These are phyloP conservation scores for Jatropha multifida DNA, from an alignment of 441 rosid species.

Conservation along the genomic window DNA sequence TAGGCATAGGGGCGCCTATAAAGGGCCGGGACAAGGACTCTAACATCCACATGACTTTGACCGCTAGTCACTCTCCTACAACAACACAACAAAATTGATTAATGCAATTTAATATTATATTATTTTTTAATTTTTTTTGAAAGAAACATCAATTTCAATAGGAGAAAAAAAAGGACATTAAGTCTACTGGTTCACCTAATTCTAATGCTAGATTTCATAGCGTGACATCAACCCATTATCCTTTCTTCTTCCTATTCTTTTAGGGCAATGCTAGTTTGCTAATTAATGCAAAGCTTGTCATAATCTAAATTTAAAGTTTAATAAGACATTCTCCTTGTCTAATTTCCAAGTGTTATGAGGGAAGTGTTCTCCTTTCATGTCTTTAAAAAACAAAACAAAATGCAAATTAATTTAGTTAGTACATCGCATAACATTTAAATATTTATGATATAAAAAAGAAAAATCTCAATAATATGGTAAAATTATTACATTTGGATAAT, in stretches of 20 bases:
- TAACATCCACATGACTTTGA: no score
- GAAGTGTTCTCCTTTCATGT: not conserved
- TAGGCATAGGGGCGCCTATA: no score
- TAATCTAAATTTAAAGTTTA: not conserved
- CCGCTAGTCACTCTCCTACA: not conserved
- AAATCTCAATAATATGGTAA: no score
- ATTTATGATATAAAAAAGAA: no score
- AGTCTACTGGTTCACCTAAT: constrained; percentile 7
- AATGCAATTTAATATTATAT: not conserved
- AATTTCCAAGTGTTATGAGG: not conserved
- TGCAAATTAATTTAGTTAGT: not conserved
- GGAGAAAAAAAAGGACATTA: not conserved
- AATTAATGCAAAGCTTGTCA: not conserved
- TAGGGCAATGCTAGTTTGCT: no score
- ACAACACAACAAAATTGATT: not conserved
- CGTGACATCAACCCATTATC: not conserved
- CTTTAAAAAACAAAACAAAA: not conserved
- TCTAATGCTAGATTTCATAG: not conserved
- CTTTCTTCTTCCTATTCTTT: not conserved
- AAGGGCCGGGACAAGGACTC: no score
- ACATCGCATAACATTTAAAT: no score
- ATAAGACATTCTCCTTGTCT: not conserved
- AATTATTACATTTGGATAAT: no score
- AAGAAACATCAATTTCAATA: constrained; percentile 4
- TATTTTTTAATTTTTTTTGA: not conserved